Base-by-base conservation (phyloP, 2,329 filamentous ascomycete genomes). In the Colletotrichum kahawae region DNA sequence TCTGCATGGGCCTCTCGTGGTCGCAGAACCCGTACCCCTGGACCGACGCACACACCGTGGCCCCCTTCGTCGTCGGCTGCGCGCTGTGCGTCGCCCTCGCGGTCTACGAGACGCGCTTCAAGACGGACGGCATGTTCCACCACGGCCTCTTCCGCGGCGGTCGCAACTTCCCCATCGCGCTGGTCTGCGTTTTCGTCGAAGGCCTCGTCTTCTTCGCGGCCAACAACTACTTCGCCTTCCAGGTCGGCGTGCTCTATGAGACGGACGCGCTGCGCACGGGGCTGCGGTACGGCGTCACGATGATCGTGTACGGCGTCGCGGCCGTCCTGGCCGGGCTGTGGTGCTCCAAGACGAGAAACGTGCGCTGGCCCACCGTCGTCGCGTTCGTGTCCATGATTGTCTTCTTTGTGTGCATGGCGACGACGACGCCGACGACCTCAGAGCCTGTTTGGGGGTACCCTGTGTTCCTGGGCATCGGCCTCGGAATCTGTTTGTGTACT, bases 191-290 rank as follows among this genome's bases (percentile, higher is more conserved):
- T 13, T 85, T 85, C 56, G 78, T 79, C 14, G 84, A 86, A 67
- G 84, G 84, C n/a, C 65, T 85, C 1, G 81, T 80, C 18, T 86
- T 86, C 75, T 85, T 86, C 69, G 82, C 84, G 1, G 82, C 81
- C 29, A 87, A 86, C 76, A 84, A 80, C 70, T 87, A 86, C 78
- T 86, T 86, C 63, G 81, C 84, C n/a, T 85, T 84, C 63, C 79
- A 87, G 78, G 79, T 81, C 67, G 78, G 77, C 43, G 76, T 84
- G 1, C 71, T 86, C 7, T 86, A 85, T 71, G 84, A 85, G 71
- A 78, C 78, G 0, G 83, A 85, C 70, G 68, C 79, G 12, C 77
- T 86, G 4, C 75, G 83, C 12, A 80, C 81, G 2, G 81, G 82
- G 10, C 75, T 81, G 2, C 80, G 83, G 5, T 86, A 82, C 76